phyloP scores from a whole-genome alignment of 2,329 filamentous ascomycete genomes.

The Aspergillus sp. region DNA sequence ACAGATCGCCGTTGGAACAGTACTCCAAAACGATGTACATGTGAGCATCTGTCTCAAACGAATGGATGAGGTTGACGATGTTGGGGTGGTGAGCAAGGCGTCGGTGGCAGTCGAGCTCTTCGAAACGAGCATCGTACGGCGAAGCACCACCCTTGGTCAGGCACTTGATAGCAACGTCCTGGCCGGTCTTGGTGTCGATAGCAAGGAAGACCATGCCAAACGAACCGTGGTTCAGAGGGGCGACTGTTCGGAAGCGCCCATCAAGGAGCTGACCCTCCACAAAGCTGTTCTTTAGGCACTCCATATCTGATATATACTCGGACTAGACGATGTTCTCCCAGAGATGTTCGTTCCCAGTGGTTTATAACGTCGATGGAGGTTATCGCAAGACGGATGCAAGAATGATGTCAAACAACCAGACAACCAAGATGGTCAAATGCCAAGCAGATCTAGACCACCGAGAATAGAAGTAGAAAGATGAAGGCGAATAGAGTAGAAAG shows the following conservation, averaged over 20 bases:
- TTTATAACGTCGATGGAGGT: constrained; percentile 8
- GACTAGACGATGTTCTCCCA: constrained; percentile 20
- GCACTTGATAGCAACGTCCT: constrained; percentile 93
- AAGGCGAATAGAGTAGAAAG: constrained; percentile 19
- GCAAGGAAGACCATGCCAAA: constrained; percentile 99
- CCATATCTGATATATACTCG: constrained; percentile 31
- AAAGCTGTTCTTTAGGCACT: constrained; percentile 40
- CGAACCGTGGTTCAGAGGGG: constrained; percentile 95
- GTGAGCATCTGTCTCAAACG: constrained; percentile 90
- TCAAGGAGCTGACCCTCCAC: constrained; percentile 40
- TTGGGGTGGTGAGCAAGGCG: constrained; percentile 79
- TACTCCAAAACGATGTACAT: constrained; percentile 92
- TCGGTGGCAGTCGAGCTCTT: constrained; percentile 69
- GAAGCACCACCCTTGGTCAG: constrained; percentile 77
- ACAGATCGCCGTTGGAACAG: constrained; percentile 91
- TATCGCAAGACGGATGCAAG: constrained; percentile 18
- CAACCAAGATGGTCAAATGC: constrained; percentile 29
- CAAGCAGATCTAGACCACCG: constrained; percentile 26
- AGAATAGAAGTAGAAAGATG: constrained; percentile 29
- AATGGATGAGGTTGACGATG: constrained; percentile 88
- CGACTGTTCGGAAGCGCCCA: constrained; percentile 86
- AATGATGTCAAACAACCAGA: constrained; percentile 30
- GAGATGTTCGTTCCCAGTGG: constrained; percentile 9
- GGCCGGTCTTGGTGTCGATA: constrained; percentile 72
- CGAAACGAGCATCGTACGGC: constrained; percentile 72